These are phyloP conservation scores for Colletotrichum aenigma DNA, from an alignment of 2,329 filamentous ascomycete species.

Conservation along the genomic window DNA sequence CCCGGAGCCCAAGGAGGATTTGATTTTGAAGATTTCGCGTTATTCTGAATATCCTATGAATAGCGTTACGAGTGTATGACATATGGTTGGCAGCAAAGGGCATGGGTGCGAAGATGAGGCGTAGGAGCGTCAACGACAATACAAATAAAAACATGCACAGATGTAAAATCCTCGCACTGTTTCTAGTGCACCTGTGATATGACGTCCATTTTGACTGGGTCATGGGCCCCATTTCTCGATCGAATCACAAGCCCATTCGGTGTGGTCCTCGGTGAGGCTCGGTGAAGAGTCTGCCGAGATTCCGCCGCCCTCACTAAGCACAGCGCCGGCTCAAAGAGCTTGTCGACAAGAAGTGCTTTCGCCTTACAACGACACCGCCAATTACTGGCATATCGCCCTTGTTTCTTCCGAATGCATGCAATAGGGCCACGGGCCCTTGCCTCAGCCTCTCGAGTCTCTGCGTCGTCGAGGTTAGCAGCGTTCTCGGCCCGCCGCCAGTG, in stretches of 20 bases:
- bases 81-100: background rate
- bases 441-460: constrained; percentile 16
- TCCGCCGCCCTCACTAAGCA: constrained; percentile 19
- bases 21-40: background rate
- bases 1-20: background rate
- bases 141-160: background rate
- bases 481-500: constrained; percentile 15
- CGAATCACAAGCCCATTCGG: background rate
- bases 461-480: constrained; percentile 7
- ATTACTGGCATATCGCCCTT: constrained; percentile 18
- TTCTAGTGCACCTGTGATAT: background rate
- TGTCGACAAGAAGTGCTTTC: background rate
- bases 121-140: background rate
- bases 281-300: constrained; percentile 21
- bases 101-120: background rate
- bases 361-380: constrained; percentile 13
- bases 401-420: constrained; percentile 27
- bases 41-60: background rate
- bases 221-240: background rate
- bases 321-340: constrained; percentile 1
- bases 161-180: background rate
- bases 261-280: constrained; percentile 3
- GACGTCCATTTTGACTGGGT: background rate
- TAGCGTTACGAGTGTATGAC: background rate
- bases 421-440: constrained; percentile 27